Evolutionary conservation across 805 yeast species (phyloP), one percentile per base, ranked within the genome.

Genomic region (Candida succiphila): DNA sequence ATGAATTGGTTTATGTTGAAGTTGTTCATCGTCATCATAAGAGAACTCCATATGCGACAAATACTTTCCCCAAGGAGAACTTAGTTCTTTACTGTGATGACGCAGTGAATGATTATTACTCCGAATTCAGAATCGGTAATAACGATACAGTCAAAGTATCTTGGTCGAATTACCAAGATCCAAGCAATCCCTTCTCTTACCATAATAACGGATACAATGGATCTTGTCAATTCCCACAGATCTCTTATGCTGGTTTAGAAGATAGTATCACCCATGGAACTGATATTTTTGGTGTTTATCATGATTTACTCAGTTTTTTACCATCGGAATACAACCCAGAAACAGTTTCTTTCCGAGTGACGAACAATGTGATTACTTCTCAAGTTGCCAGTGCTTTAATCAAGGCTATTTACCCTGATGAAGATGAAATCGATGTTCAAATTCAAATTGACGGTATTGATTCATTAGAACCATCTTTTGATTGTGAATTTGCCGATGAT

Each of bases 11-110:
- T 12, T 61, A 60, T 33, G 63, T 63, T 17, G 67, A 64, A 36
- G 40, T 60, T 30, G 48, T 63, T 17, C 70, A 64, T 39, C 57
- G 69, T 23, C 69, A 64, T 39, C 69, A 64, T 38, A 61, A 60
- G 37, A 53, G 70, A 38, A 60, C 69, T 1, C 58, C 67, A 15
- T 64, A 64, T 41, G 47, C 49, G 3, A 25, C 52, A 7, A 63
- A 64, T 38, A 36, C 52, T 21, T 48, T 57, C 23, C 63, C 66
- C 25, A 42, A 48, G 26, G 61, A 51, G 36, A 45, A 44, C 27
- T 30, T 50, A 26, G 45, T 45, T 13, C 39, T 51, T 14, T 45
- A 46, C 31, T 56, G 60, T 38, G 50, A 44, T 25, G 56, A 58
- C 33, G 45, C 55, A 23, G 36, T 44, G 29, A 54, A 48, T 24